Conservation (phyloP, 257 asterid species). For the Salvia rosmarinus region DNA sequence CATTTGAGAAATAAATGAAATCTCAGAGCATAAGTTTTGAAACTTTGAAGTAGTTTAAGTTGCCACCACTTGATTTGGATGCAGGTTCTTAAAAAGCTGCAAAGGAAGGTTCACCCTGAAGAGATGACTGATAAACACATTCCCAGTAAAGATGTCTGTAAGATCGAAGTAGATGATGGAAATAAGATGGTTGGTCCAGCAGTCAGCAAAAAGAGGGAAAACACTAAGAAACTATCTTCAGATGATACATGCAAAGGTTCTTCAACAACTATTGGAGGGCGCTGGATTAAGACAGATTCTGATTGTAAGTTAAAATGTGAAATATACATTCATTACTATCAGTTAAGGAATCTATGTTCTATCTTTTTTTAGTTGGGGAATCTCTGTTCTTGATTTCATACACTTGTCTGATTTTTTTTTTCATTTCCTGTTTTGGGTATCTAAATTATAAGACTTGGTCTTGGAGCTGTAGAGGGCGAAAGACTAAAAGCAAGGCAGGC, state of each 20-base stretch:
- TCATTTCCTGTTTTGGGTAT: constrained; percentile 25
- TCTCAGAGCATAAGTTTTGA: constrained; percentile 19
- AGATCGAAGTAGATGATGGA: constrained; percentile 33
- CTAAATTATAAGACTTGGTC: constrained; percentile 47
- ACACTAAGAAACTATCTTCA: constrained; percentile 36
- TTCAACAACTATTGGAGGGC: constrained; percentile 47
- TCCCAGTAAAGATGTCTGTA: constrained; percentile 32
- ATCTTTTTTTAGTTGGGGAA: constrained; percentile 30
- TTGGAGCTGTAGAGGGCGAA: constrained; percentile 53
- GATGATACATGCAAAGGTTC: constrained; percentile 39
- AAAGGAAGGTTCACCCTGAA: constrained; percentile 53
- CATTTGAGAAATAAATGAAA: constrained; percentile 28
- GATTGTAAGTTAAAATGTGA: constrained; percentile 55
- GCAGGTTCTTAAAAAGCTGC: constrained; percentile 54
- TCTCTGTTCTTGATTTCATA: constrained; percentile 20
- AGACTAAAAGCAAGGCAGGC: constrained; percentile 33
- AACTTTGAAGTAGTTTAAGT: constrained; percentile 23
- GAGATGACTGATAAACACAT: constrained; percentile 40
- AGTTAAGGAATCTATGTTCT: too few relatives aligned
- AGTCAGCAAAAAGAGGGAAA: constrained; percentile 31
- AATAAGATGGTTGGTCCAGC: constrained; percentile 34
- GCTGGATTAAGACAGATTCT: constrained; percentile 63
- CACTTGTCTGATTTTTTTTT: constrained; percentile 33
- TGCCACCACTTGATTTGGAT: constrained; percentile 32
- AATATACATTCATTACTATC: constrained; percentile 17